Evolutionary conservation across 1,139 yeast genomes (phyloP).

Genomic region (Scheffersomyces segobiensis): DNA sequence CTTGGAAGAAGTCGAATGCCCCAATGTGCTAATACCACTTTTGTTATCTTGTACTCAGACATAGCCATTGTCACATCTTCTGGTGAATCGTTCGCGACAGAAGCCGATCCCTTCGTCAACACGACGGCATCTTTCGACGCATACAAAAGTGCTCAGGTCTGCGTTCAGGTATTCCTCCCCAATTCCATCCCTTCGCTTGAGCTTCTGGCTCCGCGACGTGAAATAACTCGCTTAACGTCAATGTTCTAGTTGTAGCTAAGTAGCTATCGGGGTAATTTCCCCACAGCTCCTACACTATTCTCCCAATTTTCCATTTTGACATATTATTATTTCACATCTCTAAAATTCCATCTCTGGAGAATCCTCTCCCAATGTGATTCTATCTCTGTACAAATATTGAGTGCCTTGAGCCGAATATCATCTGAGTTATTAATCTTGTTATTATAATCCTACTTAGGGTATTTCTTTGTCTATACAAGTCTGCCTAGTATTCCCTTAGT

Average conservation of each 20-base stretch:
- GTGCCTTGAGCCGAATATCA: no score
- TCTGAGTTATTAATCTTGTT: no score
- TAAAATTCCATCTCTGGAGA: no score
- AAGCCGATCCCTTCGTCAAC: background rate
- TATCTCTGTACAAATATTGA: no score
- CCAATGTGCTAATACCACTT: no score
- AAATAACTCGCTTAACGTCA: background rate
- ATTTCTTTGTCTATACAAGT: conserved; percentile 3
- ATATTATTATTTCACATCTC: no score
- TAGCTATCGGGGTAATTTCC: background rate
- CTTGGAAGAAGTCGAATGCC: no score
- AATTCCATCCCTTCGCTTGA: background rate
- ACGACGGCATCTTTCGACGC: background rate
- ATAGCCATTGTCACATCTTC: background rate
- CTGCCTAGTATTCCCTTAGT: conserved; percentile 12
- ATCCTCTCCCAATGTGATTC: no score
- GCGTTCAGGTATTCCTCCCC: background rate
- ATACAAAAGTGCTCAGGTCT: background rate
- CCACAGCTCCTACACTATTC: no score
- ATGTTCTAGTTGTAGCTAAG: no score
- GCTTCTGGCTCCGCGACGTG: background rate
- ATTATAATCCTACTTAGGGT: background rate
- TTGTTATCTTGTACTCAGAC: background rate
- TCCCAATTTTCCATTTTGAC: no score
- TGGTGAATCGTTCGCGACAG: background rate